These are phyloP conservation scores for Melastoma malabathricum DNA, from an alignment of 345 rosid genomes.

Conservation along the genomic window DNA sequence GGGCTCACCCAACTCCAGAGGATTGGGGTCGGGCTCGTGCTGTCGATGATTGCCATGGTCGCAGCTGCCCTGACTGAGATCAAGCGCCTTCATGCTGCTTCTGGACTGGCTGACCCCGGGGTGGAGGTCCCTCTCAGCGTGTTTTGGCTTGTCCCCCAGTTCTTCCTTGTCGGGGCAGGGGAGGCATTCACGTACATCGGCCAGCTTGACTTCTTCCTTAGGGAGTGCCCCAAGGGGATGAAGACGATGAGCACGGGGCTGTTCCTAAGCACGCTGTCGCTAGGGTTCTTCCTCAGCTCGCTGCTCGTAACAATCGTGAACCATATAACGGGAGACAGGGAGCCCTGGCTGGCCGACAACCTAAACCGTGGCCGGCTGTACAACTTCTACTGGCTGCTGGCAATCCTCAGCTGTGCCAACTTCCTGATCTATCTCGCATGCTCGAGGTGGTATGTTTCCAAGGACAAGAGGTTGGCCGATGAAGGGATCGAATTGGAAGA, in stretches of 20 bases:
- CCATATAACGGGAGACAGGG: conserved; percentile 27
- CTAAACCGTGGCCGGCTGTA: conserved; percentile 66
- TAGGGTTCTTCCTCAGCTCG: conserved; percentile 83
- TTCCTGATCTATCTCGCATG: conserved; percentile 34
- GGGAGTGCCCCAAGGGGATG: conserved; percentile 98
- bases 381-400: conserved; percentile 82
- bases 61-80: conserved; percentile 59
- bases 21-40: conserved; percentile 54
- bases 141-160: conserved; percentile 75
- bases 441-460: conserved; percentile 83
- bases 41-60: conserved; percentile 51
- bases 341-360: conserved; percentile 80
- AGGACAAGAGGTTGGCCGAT: conserved; percentile 65
- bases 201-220: conserved; percentile 79
- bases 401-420: conserved; percentile 48
- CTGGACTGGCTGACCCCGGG: conserved; percentile 20
- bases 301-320: conserved; percentile 60
- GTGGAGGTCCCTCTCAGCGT: conserved; percentile 51
- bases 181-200: conserved; percentile 87
- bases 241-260: conserved; percentile 94
- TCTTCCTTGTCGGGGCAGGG: conserved; percentile 69
- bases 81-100: conserved; percentile 42
- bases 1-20: conserved; percentile 77
- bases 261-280: conserved; percentile 69
- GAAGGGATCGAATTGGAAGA: conserved; percentile 64